Evolutionary conservation across 495 filamentous ascomycete species (phyloP).

Genomic region (Podospora fimiseda): DNA sequence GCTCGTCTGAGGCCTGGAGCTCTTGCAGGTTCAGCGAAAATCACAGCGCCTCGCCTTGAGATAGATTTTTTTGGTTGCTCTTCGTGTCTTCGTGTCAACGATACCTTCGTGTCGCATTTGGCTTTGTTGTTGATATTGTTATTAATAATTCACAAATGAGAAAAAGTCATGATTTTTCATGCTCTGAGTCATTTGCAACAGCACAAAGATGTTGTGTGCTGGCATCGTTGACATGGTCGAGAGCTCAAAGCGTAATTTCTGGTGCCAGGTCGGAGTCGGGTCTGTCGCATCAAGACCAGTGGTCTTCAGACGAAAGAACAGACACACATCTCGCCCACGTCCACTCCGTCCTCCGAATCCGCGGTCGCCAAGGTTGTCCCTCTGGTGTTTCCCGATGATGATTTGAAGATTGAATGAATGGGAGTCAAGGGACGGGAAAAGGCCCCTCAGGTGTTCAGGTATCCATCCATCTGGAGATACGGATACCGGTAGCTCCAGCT

Average conservation of each 20-base stretch:
- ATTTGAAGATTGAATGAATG: not conserved
- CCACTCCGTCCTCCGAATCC: not conserved
- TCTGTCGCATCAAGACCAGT: constrained; percentile 1
- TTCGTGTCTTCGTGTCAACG: too few species aligned
- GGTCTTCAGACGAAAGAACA: not conserved
- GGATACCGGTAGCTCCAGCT: not conserved
- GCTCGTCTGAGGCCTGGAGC: not conserved
- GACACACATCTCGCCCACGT: not conserved
- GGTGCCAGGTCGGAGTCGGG: constrained; percentile 4
- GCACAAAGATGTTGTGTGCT: not conserved
- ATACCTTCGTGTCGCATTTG: not conserved
- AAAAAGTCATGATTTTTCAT: too few species aligned
- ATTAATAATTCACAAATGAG: not conserved
- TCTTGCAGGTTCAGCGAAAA: not conserved
- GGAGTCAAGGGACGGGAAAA: not conserved
- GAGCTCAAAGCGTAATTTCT: not conserved
- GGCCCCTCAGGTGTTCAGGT: not conserved
- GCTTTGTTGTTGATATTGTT: not conserved
- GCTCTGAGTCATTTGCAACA: not conserved
- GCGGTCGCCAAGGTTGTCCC: not conserved
- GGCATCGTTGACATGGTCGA: not conserved
- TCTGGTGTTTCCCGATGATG: not conserved
- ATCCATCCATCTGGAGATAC: not conserved
- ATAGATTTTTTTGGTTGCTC: too few species aligned
- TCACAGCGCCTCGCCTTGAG: not conserved